A percentile compares a stretch with the other conserved stretches of the same genome.
Conservation (phyloP, 345 rosid species). For the Arabidopsis arenosa region DNA sequence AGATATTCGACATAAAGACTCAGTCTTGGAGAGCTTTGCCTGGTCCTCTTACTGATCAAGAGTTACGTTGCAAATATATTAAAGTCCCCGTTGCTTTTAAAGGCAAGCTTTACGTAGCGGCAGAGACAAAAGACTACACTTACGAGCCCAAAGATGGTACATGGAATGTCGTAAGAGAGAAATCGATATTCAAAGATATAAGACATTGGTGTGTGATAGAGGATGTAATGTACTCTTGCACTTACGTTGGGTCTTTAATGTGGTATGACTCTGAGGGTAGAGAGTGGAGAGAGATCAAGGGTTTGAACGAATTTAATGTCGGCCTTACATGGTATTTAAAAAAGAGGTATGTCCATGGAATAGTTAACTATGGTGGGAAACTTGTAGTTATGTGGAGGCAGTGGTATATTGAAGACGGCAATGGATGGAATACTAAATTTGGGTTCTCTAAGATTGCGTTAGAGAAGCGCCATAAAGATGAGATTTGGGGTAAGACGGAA, state of each 20-base stretch:
- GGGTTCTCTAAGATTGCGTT: background rate
- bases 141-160: background rate
- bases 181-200: too few species aligned
- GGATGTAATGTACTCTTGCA: background rate
- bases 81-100: background rate
- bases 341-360: too few species aligned
- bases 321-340: too few species aligned
- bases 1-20: slow-evolving; percentile 6
- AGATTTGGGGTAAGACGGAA: background rate
- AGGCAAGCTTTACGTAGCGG: background rate
- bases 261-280: background rate
- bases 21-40: background rate
- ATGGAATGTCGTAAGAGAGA: background rate
- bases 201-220: too few species aligned
- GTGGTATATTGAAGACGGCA: accelerated
- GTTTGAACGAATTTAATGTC: background rate
- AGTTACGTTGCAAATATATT: background rate
- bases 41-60: background rate
- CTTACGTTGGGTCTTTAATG: background rate
- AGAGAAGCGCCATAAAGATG: background rate
- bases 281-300: background rate
- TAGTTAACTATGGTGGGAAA: background rate
- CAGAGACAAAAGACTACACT: background rate
- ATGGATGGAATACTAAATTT: too few species aligned
- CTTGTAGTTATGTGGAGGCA: background rate